Evolutionary conservation across 768 basidiomycete species (phyloP), one percentile per base, ranked within the genome.

Genomic region (Sporobolomyces roseus): DNA sequence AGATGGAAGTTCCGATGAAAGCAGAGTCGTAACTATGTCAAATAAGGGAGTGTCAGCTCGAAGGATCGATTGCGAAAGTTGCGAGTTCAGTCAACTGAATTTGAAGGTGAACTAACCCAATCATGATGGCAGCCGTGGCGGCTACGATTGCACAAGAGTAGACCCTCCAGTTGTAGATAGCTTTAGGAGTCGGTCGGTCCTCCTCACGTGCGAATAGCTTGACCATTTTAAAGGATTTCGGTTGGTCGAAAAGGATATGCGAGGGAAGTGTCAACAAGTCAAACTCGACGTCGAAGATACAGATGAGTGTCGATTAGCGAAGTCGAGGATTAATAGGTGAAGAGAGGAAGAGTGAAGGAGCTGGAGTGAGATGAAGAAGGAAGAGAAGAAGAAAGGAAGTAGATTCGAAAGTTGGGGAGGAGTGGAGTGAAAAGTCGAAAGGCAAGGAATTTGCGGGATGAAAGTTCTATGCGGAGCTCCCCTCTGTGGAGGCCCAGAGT

Each of bases 11-110:
- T 36, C 64, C 69, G 62, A 83, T 81, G 75, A 83, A 83, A 5
- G 81, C 81, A 5, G 79, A 79, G 71, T 82, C 81, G 73, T 82
- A 80, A 74, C 81, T 65, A 32, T 54, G 8, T 27, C 21, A 16
- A 27, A 7, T 7, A 23, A 13, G 45, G 23, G 14, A 46, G 23
- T 13, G 45, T 41, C 38, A 41, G 38, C 17, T 41, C 17, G 10
- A 9, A 9, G 38, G 9, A 41, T 41, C 17, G 38, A n/a, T n/a
- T 41, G 9, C 38, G 38, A 17, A 41, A 41, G 38, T 41, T 41
- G 10, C 38, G 17, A 17, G n/a, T n/a, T 41, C 38, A 17, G 9
- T 17, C 17, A 9, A 9, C 38, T 41, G 38, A 41, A 41, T 17
- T 9, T 9, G 38, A 17, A 17, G 17, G 38, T 41, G 38, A 38